Conservation (phyloP, 805 yeast genomes). For the Wickerhamiella vanderwaltii region DNA sequence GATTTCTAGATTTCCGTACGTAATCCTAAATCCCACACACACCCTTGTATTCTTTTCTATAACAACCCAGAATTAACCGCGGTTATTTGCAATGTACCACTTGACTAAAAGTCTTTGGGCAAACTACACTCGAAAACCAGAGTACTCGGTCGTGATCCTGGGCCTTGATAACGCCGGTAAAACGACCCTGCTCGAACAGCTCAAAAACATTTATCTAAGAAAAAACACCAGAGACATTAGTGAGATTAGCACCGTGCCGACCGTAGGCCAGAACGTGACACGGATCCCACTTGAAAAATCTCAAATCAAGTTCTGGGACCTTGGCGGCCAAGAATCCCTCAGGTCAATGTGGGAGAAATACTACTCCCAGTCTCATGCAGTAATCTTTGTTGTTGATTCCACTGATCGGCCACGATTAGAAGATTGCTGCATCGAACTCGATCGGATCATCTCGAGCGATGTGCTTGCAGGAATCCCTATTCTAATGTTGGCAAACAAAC, state of each 20-base stretch:
- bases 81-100: too few species aligned
- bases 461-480: slow-evolving; percentile 70
- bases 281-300: slow-evolving; percentile 31
- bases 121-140: slow-evolving; percentile 47
- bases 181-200: slow-evolving; percentile 63
- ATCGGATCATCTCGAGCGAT: slow-evolving; percentile 43
- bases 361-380: slow-evolving; percentile 77
- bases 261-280: slow-evolving; percentile 79
- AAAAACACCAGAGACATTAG: slow-evolving; percentile 24
- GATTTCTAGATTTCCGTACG: too few species aligned
- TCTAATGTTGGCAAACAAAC: slow-evolving; percentile 90
- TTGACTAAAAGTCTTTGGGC: slow-evolving; percentile 49
- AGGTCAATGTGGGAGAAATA: slow-evolving; percentile 81
- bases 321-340: slow-evolving; percentile 87
- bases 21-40: too few species aligned
- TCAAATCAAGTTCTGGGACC: slow-evolving; percentile 78
- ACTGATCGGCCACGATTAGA: slow-evolving; percentile 71
- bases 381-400: slow-evolving; percentile 84
- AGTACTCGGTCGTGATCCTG: slow-evolving; percentile 64
- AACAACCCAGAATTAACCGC: too few species aligned
- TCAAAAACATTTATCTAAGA: slow-evolving; percentile 42
- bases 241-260: slow-evolving; percentile 55
- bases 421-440: slow-evolving; percentile 63
- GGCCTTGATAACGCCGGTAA: slow-evolving; percentile 97
- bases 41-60: too few species aligned